Evolutionary conservation across 169 alveolate genomes (phyloP), one percentile per base, ranked within the genome.

Genomic region (Cystoisospora suis): DNA sequence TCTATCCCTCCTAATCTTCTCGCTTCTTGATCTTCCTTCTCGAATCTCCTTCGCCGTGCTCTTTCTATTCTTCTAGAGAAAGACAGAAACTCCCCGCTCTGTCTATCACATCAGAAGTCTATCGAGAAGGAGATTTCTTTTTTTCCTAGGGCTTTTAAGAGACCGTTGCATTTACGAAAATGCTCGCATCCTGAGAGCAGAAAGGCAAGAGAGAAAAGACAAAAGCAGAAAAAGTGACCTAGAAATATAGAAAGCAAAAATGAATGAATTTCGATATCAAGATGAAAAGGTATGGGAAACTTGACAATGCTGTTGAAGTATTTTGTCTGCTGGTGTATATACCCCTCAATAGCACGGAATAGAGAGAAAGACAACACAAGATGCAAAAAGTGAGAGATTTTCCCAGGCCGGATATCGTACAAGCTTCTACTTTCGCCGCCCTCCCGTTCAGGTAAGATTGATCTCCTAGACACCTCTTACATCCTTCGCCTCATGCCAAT

Each of bases 171-270:
- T 44, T 53, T 86, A 20, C 75, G 86, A 87, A 95, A 97, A 75
- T 95, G 96, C 38, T 90, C 91, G 87, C 98, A 93, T n/a, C 95
- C 95, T 38, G 77, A n/a, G n/a, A n/a, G n/a, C n/a, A n/a, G n/a
- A n/a, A 58, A 1, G 5, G 72, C 29, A 58, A 58, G 15, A 58
- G 29, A 27, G 72, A 58, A 4, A 9, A 36, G 72, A 36, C 72
- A 36, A 53, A 9, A 36, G 29, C 40, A 9, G 3, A 36, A 58
- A 29, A 58, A 29, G 29, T 3, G 3, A 7, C 29, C 23, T 7
- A 58, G 72, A 58, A 58, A 2, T 7, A 9, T 34, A 9, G 72
- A 29, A 58, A 7, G 29, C 3, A 58, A 2, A 9, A 58, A 58
- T 27, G 72, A 9, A 58, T 34, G 6, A 36, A 3, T 58, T 53